Percentiles rank a stretch among this genome's conserved stretches.
These are phyloP conservation scores for Botrytis sinoallii DNA, from an alignment of 2,329 filamentous ascomycete species.

Conservation along the genomic window DNA sequence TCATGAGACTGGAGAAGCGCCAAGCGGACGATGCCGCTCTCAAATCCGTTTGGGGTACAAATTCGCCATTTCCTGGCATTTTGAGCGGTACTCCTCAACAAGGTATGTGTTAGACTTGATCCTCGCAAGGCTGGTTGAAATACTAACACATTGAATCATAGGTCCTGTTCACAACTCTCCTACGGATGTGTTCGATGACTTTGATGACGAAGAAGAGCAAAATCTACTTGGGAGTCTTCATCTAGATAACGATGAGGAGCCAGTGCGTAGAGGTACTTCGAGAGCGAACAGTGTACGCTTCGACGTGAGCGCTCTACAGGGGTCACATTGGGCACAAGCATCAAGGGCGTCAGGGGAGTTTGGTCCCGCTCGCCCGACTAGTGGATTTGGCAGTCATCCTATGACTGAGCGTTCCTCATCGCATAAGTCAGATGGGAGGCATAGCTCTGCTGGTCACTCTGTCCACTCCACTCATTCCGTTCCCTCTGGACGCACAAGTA, in stretches of 20 bases:
- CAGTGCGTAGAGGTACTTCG: conserved; percentile 80
- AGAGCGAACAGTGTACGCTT: conserved; percentile 96
- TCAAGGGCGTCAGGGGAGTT: conserved; percentile 83
- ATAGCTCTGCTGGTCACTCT: conserved; percentile 88
- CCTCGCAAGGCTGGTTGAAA: conserved; percentile 13
- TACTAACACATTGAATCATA: conserved; percentile 41
- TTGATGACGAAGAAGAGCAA: conserved; percentile 78
- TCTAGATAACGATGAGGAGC: conserved; percentile 83
- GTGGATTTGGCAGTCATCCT: conserved; percentile 71
- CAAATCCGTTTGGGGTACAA: conserved; percentile 88
- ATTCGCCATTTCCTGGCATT: conserved; percentile 86
- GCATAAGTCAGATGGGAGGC: conserved; percentile 91
- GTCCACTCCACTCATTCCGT: conserved; percentile 68
- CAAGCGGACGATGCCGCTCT: conserved; percentile 65
- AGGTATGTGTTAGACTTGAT: conserved; percentile 55
- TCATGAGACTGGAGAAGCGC: conserved; percentile 61
- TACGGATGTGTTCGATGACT: conserved; percentile 83
- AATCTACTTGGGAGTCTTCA: conserved; percentile 78
- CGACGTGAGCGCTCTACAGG: conserved; percentile 90
- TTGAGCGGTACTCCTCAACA: conserved; percentile 81
- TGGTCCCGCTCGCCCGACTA: conserved; percentile 70
- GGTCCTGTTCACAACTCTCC: conserved; percentile 76
- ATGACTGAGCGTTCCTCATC: conserved; percentile 90
- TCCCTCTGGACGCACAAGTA: conserved; percentile 78
- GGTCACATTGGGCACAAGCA: conserved; percentile 78